Evolutionary conservation across 2,329 filamentous ascomycete genomes (phyloP).

Genomic region (Pseudocercospora musae): DNA sequence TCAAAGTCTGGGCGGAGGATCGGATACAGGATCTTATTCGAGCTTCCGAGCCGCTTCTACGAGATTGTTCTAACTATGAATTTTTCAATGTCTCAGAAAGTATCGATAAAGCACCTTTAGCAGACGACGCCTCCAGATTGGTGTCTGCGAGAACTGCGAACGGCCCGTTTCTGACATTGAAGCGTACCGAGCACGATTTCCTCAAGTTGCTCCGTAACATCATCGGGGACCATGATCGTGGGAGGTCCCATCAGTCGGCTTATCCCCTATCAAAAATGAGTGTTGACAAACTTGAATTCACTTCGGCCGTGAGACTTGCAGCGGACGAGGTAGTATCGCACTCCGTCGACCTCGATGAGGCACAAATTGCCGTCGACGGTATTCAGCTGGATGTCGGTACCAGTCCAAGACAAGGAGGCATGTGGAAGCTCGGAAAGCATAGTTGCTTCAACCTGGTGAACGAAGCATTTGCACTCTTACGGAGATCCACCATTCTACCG

Average conservation of each 20-base stretch:
- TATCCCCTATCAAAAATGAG: slow-evolving; percentile 63
- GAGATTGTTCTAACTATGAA: slow-evolving; percentile 68
- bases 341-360: slow-evolving; percentile 59
- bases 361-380: slow-evolving; percentile 65
- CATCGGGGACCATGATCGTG: slow-evolving; percentile 52
- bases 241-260: slow-evolving; percentile 58
- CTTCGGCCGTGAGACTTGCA: slow-evolving; percentile 63
- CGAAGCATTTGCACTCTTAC: slow-evolving; percentile 56
- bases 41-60: slow-evolving; percentile 57
- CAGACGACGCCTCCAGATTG: slow-evolving; percentile 18
- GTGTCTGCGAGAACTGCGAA: slow-evolving; percentile 35
- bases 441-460: slow-evolving; percentile 44
- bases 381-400: slow-evolving; percentile 54
- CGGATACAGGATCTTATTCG: slow-evolving; percentile 59
- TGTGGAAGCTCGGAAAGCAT: slow-evolving; percentile 23
- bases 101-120: slow-evolving; percentile 31
- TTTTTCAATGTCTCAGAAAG: slow-evolving; percentile 70
- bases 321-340: slow-evolving; percentile 55
- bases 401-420: slow-evolving; percentile 14
- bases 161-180: slow-evolving; percentile 63
- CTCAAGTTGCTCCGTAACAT: slow-evolving; percentile 65
- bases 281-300: slow-evolving; percentile 60
- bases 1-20: slow-evolving; percentile 52
- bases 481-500: slow-evolving; percentile 58
- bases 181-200: slow-evolving; percentile 66